Evolutionary conservation across 192 early-diverging fungal species (phyloP).

Genomic region (Dissophora globulifera): DNA sequence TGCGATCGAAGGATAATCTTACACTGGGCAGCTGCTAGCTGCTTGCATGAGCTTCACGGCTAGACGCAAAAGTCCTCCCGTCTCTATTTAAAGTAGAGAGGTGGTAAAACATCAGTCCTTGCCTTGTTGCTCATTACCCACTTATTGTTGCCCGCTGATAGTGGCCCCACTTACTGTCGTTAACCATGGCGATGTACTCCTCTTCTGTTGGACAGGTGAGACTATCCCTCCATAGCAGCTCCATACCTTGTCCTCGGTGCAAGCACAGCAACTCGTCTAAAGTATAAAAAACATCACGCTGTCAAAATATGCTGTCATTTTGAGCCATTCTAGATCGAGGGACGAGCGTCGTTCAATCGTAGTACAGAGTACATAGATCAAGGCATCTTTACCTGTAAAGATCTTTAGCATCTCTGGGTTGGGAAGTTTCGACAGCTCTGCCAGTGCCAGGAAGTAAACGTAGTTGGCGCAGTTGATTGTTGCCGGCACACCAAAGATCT

Average conservation of each 20-base stretch:
- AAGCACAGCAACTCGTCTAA: slow-evolving; percentile 89
- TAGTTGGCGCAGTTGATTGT: slow-evolving; percentile 98
- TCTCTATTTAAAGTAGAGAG: slow-evolving; percentile 69
- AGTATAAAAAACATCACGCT: no score
- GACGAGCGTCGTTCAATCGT: no score
- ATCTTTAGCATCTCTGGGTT: slow-evolving; percentile 79
- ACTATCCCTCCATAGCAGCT: slow-evolving; percentile 95
- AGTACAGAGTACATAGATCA: no score
- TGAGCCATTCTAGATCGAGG: no score
- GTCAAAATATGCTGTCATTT: no score
- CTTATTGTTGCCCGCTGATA: no score
- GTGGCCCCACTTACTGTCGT: slow-evolving; percentile 82
- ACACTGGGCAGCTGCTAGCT: slow-evolving; percentile 59
- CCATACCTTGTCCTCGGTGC: slow-evolving; percentile 98
- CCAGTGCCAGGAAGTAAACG: slow-evolving; percentile 93
- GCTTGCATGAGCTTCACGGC: slow-evolving; percentile 95
- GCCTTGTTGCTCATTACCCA: no score
- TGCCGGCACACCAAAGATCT: slow-evolving; percentile 91
- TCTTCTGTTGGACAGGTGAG: slow-evolving; percentile 91
- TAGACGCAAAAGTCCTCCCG: slow-evolving; percentile 93
- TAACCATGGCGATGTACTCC: slow-evolving; percentile 95
- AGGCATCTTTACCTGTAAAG: slow-evolving; percentile 70
- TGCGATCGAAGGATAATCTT: background rate
- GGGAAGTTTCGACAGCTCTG: slow-evolving; percentile 75
- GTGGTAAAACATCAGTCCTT: background rate